A percentile compares a stretch with the other conserved stretches of the same genome.
Evolutionary conservation across 2,329 filamentous ascomycete species (phyloP).

Genomic region (Penicillium sp.): DNA sequence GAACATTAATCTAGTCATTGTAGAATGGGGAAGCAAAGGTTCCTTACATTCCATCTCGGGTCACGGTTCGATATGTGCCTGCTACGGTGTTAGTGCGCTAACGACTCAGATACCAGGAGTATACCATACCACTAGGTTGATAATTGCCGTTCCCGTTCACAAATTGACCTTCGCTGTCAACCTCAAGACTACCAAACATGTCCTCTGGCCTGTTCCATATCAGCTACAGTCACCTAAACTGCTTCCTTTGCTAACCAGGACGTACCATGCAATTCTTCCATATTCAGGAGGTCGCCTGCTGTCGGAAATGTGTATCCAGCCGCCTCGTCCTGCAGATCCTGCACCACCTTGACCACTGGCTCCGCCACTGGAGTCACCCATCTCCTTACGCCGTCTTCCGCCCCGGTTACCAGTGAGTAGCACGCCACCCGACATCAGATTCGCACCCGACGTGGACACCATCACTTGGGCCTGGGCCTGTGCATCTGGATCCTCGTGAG

Average conservation of each 20-base stretch:
- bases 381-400: constrained; percentile 42
- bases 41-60: constrained; percentile 62
- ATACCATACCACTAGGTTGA: constrained; percentile 57
- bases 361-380: constrained; percentile 55
- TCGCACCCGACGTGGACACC: constrained; percentile 61
- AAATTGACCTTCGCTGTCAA: constrained; percentile 62
- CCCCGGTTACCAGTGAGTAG: constrained; percentile 46
- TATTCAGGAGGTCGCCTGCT: constrained; percentile 64
- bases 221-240: constrained; percentile 1
- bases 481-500: constrained; percentile 59
- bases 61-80: constrained; percentile 64
- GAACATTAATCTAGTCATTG: neutral
- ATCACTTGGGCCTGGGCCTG: constrained; percentile 64
- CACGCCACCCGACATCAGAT: constrained; percentile 55
- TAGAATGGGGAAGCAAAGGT: neutral
- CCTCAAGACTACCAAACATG: constrained; percentile 68
- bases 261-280: constrained; percentile 63
- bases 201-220: constrained; percentile 58
- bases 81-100: neutral
- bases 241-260: neutral
- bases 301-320: constrained; percentile 68
- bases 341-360: constrained; percentile 63
- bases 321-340: constrained; percentile 62
- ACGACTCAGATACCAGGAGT: neutral
- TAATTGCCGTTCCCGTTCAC: constrained; percentile 61